Percentiles rank a stretch among this genome's conserved stretches.
Conservation (phyloP, 2,329 filamentous ascomycete genomes). For the Venturia nashicola region DNA sequence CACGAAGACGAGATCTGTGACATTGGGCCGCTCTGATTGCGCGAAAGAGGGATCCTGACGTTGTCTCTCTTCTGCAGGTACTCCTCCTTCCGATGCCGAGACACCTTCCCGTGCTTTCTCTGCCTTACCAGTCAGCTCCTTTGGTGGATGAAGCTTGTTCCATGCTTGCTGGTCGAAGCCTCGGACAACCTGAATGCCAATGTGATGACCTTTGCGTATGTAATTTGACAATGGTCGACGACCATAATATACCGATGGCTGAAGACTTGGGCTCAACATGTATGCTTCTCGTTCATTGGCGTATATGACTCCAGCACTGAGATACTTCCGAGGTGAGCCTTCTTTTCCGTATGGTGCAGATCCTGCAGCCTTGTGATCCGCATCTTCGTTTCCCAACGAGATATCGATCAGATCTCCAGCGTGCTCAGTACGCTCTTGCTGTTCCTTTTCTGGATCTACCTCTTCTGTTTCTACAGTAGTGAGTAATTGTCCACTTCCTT, state of each 20-base stretch:
- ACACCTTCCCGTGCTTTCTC: conserved; percentile 32
- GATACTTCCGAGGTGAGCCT: conserved; percentile 47
- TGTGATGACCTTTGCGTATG: conserved; percentile 68
- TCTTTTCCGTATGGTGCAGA: conserved; percentile 28
- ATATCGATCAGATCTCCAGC: conserved; percentile 37
- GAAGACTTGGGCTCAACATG: conserved; percentile 72
- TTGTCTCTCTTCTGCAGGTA: conserved; percentile 25
- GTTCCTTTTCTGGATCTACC: conserved; percentile 31
- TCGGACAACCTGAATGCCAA: conserved; percentile 79
- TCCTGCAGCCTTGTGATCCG: conserved; percentile 36
- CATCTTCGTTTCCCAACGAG: conserved; percentile 30
- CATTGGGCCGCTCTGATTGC: conserved; percentile 52
- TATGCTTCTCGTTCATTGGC: conserved; percentile 67
- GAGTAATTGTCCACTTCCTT: conserved; percentile 1
- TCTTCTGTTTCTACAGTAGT: conserved; percentile 16
- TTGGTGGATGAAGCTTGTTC: conserved; percentile 56
- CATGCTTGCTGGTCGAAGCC: conserved; percentile 73
- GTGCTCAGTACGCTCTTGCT: conserved; percentile 29
- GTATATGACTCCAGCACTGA: conserved; percentile 75
- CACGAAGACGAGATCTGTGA: conserved; percentile 80
- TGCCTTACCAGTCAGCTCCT: conserved; percentile 24
- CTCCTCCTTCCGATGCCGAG: conserved; percentile 31
- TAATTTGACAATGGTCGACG: conserved; percentile 65
- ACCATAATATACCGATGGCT: conserved; percentile 75
- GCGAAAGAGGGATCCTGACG: conserved; percentile 47